Evolutionary conservation across 345 rosid genomes (phyloP), one percentile per base, ranked within the genome.

Genomic region (Salix purpurea): DNA sequence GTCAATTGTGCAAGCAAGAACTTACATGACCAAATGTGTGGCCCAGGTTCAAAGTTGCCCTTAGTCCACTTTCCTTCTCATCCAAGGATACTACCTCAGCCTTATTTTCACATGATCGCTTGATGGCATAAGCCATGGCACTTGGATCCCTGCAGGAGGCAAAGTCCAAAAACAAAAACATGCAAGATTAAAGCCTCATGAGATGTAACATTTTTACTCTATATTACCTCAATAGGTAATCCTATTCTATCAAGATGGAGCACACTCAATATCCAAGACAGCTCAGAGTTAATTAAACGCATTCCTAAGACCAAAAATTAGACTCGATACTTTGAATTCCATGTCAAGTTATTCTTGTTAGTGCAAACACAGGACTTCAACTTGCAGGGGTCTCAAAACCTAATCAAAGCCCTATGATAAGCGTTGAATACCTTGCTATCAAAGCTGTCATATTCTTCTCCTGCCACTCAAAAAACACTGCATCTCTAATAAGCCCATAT

Each of bases 11-110:
- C 0, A 72, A 60, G 65, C 69, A 28, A 76, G 19, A 77, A 83
- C 94, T 89, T 76, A 96, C 99, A 88, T 94, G 99, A 80, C 98
- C 99, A 88, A 96, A 93, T 9, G 99, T 96, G 82, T 93, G 99
- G 68, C 99, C 99, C 81, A 96, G 83, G 82, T 96, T 96, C 78
- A 96, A 77, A 48, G 99, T 96, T 73, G 98, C 99, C 76, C 98
- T 84, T 77, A 96, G 65, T 81, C 98, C 97, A 76, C 97, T 84
- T 86, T 96, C 99, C 80, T 90, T 96, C 89, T 96, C 99, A 77
- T 96, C 99, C 73, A 92, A 89, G 74, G 99, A 96, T 46, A 96
- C 98, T 77, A 96, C 97, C 85, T 94, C 94, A 28, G 97, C 97
- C 86, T 96, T 96, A 83, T 93, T 96, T 85, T 96, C 97, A 80